These are phyloP conservation scores for Elaphomyces granulatus DNA, from an alignment of 495 filamentous ascomycete species.

Conservation along the genomic window DNA sequence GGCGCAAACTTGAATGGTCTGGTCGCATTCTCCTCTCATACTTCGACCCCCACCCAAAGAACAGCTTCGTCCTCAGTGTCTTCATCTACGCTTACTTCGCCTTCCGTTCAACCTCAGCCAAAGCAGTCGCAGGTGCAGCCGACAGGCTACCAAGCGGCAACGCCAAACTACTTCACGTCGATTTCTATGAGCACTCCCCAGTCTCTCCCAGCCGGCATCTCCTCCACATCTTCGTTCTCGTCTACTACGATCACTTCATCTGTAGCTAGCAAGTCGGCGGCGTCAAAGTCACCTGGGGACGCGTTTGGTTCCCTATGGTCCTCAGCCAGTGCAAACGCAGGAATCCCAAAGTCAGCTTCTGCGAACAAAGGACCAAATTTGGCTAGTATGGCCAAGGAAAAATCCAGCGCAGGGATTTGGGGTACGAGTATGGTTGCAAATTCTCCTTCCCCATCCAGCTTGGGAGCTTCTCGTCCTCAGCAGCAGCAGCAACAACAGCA, in stretches of 20 bases:
- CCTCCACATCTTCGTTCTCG: constrained; percentile 23
- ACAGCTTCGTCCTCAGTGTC: constrained; percentile 36
- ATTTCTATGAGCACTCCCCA: constrained; percentile 32
- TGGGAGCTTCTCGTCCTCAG: constrained; percentile 9
- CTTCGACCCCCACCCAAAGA: constrained; percentile 44
- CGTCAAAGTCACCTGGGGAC: constrained; percentile 43
- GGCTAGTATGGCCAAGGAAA: constrained; percentile 89
- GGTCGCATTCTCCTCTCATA: constrained; percentile 66
- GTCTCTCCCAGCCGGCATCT: constrained; percentile 9
- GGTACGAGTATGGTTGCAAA: constrained; percentile 43
- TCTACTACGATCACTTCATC: constrained; percentile 20
- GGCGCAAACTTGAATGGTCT: constrained; percentile 65
- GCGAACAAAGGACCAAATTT: constrained; percentile 58
- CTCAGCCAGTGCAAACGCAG: constrained; percentile 56
- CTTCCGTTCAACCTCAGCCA: constrained; percentile 30
- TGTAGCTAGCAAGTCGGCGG: constrained; percentile 28
- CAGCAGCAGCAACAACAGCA: constrained; percentile 20
- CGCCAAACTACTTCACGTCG: constrained; percentile 92
- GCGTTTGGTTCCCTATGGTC: constrained; percentile 82
- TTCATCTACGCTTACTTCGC: constrained; percentile 17
- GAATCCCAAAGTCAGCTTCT: constrained; percentile 61
- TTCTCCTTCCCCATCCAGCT: constrained; percentile 7
- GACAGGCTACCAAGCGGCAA: constrained; percentile 57
- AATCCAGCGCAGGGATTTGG: constrained; percentile 89
- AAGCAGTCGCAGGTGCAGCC: constrained; percentile 35